Conservation (phyloP, 306 rosid species). For the Oxytropis ochrocephala region DNA sequence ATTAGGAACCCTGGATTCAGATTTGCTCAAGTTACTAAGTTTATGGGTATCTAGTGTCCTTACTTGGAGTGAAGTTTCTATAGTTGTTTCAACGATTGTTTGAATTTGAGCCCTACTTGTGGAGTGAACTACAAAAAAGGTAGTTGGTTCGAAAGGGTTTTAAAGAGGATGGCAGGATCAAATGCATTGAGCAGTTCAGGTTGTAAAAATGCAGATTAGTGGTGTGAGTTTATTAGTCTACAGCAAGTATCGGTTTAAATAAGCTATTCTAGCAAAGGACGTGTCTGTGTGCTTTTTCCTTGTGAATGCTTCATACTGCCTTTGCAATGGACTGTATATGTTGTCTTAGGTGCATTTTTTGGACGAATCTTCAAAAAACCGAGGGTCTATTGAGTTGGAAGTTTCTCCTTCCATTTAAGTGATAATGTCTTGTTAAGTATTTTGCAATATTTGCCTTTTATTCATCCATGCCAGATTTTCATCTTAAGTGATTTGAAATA, state of each 20-base stretch:
- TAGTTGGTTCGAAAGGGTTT: slow-evolving; percentile 13
- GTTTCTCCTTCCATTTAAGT: background rate
- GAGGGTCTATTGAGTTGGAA: background rate
- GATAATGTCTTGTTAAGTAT: background rate
- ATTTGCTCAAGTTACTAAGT: background rate
- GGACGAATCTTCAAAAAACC: background rate
- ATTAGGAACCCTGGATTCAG: background rate
- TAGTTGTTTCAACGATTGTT: background rate
- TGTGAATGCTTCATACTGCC: background rate
- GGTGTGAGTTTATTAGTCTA: background rate
- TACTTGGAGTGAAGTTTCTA: background rate
- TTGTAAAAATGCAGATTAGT: background rate
- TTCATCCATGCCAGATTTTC: background rate
- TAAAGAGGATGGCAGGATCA: background rate
- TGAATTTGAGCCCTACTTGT: background rate
- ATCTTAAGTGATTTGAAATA: background rate
- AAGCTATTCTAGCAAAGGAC: background rate
- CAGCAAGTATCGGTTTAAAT: background rate
- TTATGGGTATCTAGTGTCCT: background rate
- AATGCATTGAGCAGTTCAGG: background rate
- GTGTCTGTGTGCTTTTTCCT: background rate
- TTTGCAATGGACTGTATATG: background rate
- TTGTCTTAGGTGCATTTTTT: background rate
- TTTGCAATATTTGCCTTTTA: background rate
- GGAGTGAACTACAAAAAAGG: background rate